A percentile compares a stretch with the other conserved stretches of the same genome.
Conservation (phyloP, 2,329 filamentous ascomycete species). For the Phialocephala subalpina region DNA sequence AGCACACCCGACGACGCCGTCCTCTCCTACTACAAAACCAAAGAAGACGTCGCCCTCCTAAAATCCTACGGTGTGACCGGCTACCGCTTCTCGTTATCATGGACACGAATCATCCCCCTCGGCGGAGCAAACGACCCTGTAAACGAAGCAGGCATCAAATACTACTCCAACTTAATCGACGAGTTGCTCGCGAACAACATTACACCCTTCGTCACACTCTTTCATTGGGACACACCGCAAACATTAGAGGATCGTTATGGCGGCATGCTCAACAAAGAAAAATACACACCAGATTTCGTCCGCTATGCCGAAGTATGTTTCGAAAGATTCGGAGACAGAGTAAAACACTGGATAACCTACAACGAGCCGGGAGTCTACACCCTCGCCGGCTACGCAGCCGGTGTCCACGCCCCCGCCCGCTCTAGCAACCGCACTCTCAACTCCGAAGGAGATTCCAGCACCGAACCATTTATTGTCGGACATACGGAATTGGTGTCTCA, state of each 20-base stretch:
- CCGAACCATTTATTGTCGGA: conserved; percentile 82
- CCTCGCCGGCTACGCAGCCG: conserved; percentile 79
- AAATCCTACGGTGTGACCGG: conserved; percentile 75
- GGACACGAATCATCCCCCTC: conserved; percentile 82
- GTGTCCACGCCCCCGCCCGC: conserved; percentile 80
- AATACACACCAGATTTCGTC: conserved; percentile 83
- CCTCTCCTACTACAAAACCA: conserved; percentile 82
- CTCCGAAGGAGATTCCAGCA: conserved; percentile 73
- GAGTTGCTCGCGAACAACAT: conserved; percentile 79
- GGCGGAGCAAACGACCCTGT: conserved; percentile 82
- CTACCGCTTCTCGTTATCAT: conserved; percentile 86
- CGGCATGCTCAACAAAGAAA: conserved; percentile 78
- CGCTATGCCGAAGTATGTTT: conserved; percentile 80
- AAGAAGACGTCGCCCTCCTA: conserved; percentile 77
- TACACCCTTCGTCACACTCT: conserved; percentile 80
- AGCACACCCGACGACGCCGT: conserved; percentile 79
- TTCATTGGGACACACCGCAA: conserved; percentile 87
- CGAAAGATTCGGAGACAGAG: conserved; percentile 70
- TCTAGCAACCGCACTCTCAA: conserved; percentile 77
- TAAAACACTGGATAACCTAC: conserved; percentile 89
- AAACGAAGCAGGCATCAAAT: conserved; percentile 78
- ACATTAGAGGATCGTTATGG: conserved; percentile 82
- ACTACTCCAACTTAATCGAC: conserved; percentile 81
- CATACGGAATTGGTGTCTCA: conserved; percentile 85
- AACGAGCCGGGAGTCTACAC: conserved; percentile 89